Percentiles rank a stretch among this genome's conserved stretches.
phyloP scores from a whole-genome alignment of 108 stramenopile genomes.

The Cyclotella distinguenda region DNA sequence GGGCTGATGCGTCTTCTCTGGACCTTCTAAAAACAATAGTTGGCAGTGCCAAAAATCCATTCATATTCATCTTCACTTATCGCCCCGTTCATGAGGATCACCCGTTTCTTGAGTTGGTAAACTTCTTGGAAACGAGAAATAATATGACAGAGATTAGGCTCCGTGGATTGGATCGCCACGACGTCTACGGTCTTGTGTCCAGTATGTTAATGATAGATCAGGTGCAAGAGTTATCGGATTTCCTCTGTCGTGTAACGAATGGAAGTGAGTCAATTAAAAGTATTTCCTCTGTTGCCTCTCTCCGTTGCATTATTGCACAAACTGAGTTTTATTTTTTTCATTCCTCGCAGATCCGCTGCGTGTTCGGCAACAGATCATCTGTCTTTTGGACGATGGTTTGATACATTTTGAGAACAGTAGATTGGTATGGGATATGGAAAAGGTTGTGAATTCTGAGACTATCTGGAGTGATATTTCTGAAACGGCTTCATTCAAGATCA shows the following conservation, averaged over 20 bases:
- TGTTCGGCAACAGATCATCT: slow-evolving; percentile 7
- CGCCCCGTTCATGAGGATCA: slow-evolving; percentile 7
- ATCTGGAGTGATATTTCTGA: background rate
- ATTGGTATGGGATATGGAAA: slow-evolving; percentile 6
- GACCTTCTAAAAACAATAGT: background rate
- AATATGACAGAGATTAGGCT: background rate
- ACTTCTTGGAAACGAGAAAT: background rate
- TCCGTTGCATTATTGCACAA: background rate
- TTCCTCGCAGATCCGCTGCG: background rate
- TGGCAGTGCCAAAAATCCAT: slow-evolving; percentile 3
- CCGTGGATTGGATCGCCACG: background rate
- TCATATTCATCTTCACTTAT: slow-evolving; percentile 22
- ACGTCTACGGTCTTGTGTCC: background rate
- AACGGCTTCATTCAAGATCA: slow-evolving; percentile 7
- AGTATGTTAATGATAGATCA: too few relatives aligned
- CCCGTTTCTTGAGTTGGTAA: slow-evolving; percentile 8
- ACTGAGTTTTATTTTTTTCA: background rate
- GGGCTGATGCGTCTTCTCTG: slow-evolving; percentile 5
- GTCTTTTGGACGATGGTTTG: background rate
- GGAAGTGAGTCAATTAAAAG: slow-evolving; percentile 1
- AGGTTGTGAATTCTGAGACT: background rate
- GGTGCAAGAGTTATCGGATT: background rate
- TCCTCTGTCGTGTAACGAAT: slow-evolving; percentile 2
- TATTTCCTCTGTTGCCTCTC: background rate
- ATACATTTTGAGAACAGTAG: background rate